Conservation (phyloP, 2,329 filamentous ascomycete genomes). For the Stagonosporopsis cucurbitacearum region DNA sequence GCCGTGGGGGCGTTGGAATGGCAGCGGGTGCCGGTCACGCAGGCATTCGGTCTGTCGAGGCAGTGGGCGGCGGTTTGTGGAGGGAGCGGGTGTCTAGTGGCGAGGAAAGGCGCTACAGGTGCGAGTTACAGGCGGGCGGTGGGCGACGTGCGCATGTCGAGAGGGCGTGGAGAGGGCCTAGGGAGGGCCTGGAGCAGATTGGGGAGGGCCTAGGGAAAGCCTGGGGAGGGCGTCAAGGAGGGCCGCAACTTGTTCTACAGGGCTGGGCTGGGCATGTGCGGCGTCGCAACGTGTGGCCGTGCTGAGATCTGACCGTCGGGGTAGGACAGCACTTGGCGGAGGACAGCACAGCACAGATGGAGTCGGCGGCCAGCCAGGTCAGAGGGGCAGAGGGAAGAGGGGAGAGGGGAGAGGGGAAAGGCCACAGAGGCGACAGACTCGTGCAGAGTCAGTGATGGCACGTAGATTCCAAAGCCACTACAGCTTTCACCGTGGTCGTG, state of each 20-base stretch:
- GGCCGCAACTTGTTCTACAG: neutral
- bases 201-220: no score
- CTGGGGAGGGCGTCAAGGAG: neutral
- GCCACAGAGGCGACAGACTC: neutral
- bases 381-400: neutral
- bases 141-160: constrained; percentile 10
- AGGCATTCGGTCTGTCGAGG: constrained; percentile 39
- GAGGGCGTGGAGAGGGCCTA: neutral
- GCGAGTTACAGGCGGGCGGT: neutral
- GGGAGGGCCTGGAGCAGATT: no score
- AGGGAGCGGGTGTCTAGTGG: constrained; percentile 9
- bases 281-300: constrained; percentile 11
- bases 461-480: no score
- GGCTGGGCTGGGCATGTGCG: constrained; percentile 4
- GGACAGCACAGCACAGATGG: no score
- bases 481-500: neutral
- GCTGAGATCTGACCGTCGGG: constrained; percentile 7
- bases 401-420: neutral
- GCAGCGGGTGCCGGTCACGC: constrained; percentile 28
- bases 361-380: no score
- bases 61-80: constrained; percentile 12
- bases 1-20: no score
- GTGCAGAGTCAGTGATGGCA: neutral
- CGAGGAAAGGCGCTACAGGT: constrained; percentile 1
- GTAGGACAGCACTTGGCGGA: constrained; percentile 10